Evolutionary conservation across 1,284 basidiomycete species (phyloP), one percentile per base, ranked within the genome.

Genomic region (Fereydounia khargensis): DNA sequence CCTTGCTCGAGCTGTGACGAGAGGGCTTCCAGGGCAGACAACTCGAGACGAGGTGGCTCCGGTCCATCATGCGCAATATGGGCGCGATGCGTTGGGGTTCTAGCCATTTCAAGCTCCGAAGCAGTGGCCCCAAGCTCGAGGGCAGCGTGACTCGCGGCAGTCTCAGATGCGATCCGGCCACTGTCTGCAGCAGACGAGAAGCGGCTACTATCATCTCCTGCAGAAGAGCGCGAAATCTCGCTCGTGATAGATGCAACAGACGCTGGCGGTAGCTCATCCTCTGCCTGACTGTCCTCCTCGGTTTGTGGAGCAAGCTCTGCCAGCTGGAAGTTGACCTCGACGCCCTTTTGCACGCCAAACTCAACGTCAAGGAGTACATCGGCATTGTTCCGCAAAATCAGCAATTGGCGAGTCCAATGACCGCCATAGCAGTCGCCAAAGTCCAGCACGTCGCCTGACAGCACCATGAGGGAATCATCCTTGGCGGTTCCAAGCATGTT

Each of bases 381-480:
- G 7, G 78, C 77, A 3, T 68, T 68, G 53, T 81, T 81, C 64
- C 78, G 79, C 51, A 78, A 73, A 10, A 77, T 70, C 16, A 81
- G 59, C 35, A 79, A 67, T 64, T 79, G 79, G 48, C 75, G 77
- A 11, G 78, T 71, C 79, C 79, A 80, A 14, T 77, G 68, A 0
- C 79, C 79, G 35, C 79, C 79, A 22, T 74, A 73, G 38, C 79
- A 77, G 50, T 79, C 76, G 10, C 80, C 79, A 65, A 80, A 80
- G 67, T 80, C 78, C 28, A 81, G 61, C 5, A 68, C 67, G 7
- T 74, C 69, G 7, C 79, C 79, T n/a, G 76, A 77, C 6, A 78
- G 61, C 18, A 81, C 69, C 30, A 74, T 70, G 22, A 80, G 58
- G 3, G 77, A 73, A 31, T 78, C 76, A 43, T 80, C 78, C 11